phyloP scores from a whole-genome alignment of 176 grass and related monocot species.

The Zea luxurians region DNA sequence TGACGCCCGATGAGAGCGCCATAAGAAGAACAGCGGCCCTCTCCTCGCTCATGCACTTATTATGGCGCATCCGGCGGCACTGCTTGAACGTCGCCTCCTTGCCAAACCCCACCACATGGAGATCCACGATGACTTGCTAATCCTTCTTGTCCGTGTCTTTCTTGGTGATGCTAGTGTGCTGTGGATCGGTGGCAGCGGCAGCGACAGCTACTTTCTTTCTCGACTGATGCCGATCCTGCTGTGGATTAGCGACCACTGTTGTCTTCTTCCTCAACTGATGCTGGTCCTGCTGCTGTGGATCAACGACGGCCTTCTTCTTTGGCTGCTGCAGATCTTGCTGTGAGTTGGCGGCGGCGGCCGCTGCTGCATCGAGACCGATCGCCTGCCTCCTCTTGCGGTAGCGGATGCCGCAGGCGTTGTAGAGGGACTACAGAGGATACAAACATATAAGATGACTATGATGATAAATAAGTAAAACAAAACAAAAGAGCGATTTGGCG shows the following conservation, averaged over 20 bases:
- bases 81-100: constrained; percentile 52
- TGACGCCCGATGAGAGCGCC: constrained; percentile 75
- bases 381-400: constrained; percentile 87
- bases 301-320: neutral
- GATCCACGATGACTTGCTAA: constrained; percentile 34
- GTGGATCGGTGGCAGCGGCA: neutral
- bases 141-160: neutral
- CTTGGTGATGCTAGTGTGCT: neutral
- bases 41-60: constrained; percentile 60
- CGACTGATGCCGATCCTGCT: neutral
- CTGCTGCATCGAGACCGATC: constrained; percentile 40
- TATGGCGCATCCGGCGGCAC: constrained; percentile 49
- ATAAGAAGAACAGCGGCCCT: constrained; percentile 76
- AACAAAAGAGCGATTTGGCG: neutral
- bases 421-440: constrained; percentile 58
- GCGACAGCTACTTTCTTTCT: neutral
- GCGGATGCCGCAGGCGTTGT: constrained; percentile 93
- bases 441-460: neutral
- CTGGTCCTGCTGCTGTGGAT: neutral
- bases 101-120: constrained; percentile 46
- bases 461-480: neutral
- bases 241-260: neutral
- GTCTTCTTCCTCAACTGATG: neutral
- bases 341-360: neutral
- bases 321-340: neutral